A percentile compares a stretch with the other conserved stretches of the same genome.
Conservation (phyloP, 495 filamentous ascomycete genomes). For the Aspergillus leporis region DNA sequence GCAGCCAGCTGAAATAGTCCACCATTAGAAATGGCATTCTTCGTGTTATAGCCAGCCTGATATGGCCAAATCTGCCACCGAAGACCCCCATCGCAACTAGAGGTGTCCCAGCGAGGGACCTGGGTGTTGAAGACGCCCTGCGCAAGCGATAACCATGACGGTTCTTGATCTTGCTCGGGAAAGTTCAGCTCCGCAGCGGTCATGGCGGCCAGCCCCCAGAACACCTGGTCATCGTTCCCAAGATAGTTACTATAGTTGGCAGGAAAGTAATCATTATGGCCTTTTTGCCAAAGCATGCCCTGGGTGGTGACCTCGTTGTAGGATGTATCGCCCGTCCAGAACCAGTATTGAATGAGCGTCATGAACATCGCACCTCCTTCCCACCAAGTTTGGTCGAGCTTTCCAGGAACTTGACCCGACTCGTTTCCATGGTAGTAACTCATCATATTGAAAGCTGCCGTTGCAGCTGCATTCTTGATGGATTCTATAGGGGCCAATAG, state of each 20-base stretch:
- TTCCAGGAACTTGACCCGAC: slow-evolving; percentile 61
- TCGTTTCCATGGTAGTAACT: slow-evolving; percentile 64
- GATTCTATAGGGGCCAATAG: slow-evolving; percentile 41
- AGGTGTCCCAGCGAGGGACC: slow-evolving; percentile 64
- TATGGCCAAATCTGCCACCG: slow-evolving; percentile 85
- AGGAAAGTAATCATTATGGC: slow-evolving; percentile 66
- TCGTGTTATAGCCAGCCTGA: slow-evolving; percentile 78
- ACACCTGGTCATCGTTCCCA: slow-evolving; percentile 78
- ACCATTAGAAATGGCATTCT: slow-evolving; percentile 78
- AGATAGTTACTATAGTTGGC: slow-evolving; percentile 48
- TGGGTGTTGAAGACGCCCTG: slow-evolving; percentile 66
- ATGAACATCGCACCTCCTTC: slow-evolving; percentile 76
- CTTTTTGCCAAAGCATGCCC: slow-evolving; percentile 70
- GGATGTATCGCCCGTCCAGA: slow-evolving; percentile 66
- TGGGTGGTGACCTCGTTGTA: slow-evolving; percentile 65
- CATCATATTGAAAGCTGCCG: slow-evolving; percentile 64
- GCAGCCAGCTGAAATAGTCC: slow-evolving; percentile 82
- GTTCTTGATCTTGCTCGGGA: slow-evolving; percentile 57
- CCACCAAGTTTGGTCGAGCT: slow-evolving; percentile 72
- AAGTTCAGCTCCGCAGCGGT: slow-evolving; percentile 73
- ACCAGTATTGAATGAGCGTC: slow-evolving; percentile 76
- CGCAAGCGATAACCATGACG: slow-evolving; percentile 63
- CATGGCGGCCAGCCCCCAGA: slow-evolving; percentile 76
- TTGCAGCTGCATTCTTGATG: slow-evolving; percentile 60
- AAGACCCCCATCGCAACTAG: slow-evolving; percentile 72